These are phyloP conservation scores for Boletales sp. DNA, from an alignment of 768 basidiomycete species.

Conservation along the genomic window DNA sequence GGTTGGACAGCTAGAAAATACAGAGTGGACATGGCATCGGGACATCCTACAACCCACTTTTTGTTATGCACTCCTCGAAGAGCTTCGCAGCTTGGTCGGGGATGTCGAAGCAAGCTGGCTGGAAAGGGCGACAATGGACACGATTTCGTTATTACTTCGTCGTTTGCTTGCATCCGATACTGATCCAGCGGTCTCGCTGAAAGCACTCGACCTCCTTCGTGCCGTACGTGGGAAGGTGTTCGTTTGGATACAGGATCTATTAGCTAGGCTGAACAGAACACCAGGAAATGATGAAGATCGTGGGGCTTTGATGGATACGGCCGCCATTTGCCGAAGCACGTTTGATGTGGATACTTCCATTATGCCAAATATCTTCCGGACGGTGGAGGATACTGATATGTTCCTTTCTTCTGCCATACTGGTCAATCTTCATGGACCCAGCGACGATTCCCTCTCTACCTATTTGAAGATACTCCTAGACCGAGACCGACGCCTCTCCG, in stretches of 20 bases:
- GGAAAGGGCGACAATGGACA: constrained; percentile 29
- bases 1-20: constrained; percentile 28
- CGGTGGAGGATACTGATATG: constrained; percentile 22
- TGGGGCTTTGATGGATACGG: constrained; percentile 12
- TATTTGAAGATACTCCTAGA: constrained; percentile 24
- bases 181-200: constrained; percentile 10
- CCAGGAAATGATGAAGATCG: constrained; percentile 1
- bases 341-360: constrained; percentile 22
- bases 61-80: constrained; percentile 29
- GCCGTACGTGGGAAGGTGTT: constrained; percentile 21
- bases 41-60: constrained; percentile 34
- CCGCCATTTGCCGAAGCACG: constrained; percentile 23
- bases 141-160: constrained; percentile 28
- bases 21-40: constrained; percentile 36
- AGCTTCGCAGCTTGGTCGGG: constrained; percentile 30
- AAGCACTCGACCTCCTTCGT: constrained; percentile 2
- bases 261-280: constrained; percentile 12
- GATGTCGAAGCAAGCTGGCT: constrained; percentile 41
- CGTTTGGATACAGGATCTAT: constrained; percentile 35
- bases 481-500: constrained; percentile 31
- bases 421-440: constrained; percentile 29
- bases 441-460: background rate
- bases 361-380: constrained; percentile 12
- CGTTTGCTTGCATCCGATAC: constrained; percentile 32
- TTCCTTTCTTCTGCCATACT: constrained; percentile 32